Percentiles rank a stretch among this genome's conserved stretches.
phyloP scores from a whole-genome alignment of 2,329 filamentous ascomycete species.

The Zymoseptoria ardabiliae region DNA sequence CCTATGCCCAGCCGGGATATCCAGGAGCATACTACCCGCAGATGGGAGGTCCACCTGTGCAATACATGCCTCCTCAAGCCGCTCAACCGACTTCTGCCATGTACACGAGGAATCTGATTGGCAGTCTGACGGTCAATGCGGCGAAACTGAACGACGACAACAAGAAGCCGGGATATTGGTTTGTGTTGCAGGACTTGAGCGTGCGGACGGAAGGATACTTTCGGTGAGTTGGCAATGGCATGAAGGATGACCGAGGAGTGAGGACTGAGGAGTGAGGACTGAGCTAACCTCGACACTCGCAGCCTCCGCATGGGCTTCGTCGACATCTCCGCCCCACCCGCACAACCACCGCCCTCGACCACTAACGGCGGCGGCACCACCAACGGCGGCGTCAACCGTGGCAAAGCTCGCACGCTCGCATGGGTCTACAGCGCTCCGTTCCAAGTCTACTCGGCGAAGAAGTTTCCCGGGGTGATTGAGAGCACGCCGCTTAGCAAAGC shows the following conservation, averaged over 20 bases:
- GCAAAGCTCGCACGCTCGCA: slow-evolving; percentile 73
- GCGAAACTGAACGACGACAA: slow-evolving; percentile 72
- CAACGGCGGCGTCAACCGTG: slow-evolving; percentile 57
- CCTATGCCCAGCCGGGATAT: background rate
- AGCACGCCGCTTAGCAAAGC: slow-evolving; percentile 85
- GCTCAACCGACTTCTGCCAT: slow-evolving; percentile 59
- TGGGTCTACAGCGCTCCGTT: slow-evolving; percentile 82
- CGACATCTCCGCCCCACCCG: slow-evolving; percentile 56
- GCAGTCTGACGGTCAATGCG: slow-evolving; percentile 81
- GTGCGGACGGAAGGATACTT: slow-evolving; percentile 89
- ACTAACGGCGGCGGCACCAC: slow-evolving; percentile 12
- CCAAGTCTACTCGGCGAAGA: slow-evolving; percentile 93
- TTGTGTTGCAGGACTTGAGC: slow-evolving; percentile 89
- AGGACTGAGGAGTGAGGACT: too few relatives aligned
- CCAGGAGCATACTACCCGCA: slow-evolving; percentile 15
- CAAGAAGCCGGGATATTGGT: slow-evolving; percentile 87
- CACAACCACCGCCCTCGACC: background rate
- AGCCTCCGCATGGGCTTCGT: slow-evolving; percentile 71
- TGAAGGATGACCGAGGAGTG: background rate
- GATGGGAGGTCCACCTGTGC: slow-evolving; percentile 10
- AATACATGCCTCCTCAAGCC: slow-evolving; percentile 27
- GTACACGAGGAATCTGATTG: slow-evolving; percentile 93
- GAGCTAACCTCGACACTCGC: slow-evolving; percentile 8
- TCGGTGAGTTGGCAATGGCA: slow-evolving; percentile 50
- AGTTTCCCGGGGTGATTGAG: slow-evolving; percentile 95